A percentile compares a stretch with the other conserved stretches of the same genome.
Conservation (phyloP, 2,329 filamentous ascomycete genomes). For the Pyricularia sp. region DNA sequence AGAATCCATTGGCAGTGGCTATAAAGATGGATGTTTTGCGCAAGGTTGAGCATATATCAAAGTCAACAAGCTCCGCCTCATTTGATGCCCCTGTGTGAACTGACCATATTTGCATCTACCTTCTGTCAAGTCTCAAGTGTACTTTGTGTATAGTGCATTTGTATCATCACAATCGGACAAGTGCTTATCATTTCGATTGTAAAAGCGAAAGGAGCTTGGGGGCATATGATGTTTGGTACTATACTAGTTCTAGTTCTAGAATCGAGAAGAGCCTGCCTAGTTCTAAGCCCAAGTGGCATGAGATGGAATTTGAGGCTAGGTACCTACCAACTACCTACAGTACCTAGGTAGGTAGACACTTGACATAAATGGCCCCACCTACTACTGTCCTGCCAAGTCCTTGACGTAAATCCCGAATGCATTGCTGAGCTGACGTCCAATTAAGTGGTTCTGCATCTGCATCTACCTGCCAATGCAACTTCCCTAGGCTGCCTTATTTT, state of each 20-base stretch:
- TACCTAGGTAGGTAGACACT: no score
- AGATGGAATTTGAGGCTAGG: background rate
- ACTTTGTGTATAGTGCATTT: background rate
- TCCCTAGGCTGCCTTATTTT: background rate
- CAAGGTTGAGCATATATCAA: background rate
- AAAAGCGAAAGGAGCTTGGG: background rate
- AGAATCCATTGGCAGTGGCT: background rate
- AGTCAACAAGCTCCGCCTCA: background rate
- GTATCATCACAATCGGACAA: background rate
- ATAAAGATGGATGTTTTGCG: background rate
- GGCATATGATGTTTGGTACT: background rate
- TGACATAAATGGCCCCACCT: background rate
- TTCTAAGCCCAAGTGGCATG: background rate
- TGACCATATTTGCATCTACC: background rate
- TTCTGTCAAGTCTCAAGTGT: background rate
- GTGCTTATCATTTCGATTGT: background rate
- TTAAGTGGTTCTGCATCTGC: background rate
- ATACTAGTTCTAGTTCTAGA: no score
- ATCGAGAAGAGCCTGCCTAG: background rate
- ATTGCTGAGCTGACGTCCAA: background rate
- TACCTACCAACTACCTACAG: no score
- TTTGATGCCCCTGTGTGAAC: background rate
- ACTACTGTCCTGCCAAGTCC: background rate
- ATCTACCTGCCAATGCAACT: background rate
- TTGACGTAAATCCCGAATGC: background rate